Base-by-base conservation (phyloP, 176 grass and related monocot genomes). In the Cocos nucifera region DNA sequence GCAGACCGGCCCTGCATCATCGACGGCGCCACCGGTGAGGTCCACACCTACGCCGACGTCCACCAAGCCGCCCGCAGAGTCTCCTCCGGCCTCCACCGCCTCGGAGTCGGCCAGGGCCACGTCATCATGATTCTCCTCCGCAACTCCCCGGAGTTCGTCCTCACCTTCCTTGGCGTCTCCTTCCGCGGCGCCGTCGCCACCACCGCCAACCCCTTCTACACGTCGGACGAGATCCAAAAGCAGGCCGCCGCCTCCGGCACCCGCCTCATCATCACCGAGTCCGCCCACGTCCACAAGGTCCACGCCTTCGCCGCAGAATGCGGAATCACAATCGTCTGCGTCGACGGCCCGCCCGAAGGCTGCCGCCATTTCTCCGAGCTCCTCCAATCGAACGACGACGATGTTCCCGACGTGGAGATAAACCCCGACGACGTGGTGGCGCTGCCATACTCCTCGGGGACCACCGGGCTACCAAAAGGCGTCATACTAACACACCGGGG, bases 401-500 rank as follows among this genome's bases (percentile, higher is more conserved):
- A n/a, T 9, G 4, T 68, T n/a, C 65, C 65, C 52, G 28, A 19
- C n/a, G 26, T 32, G 50, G 53, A 35, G 28, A 55, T 68, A 26
- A 19, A 57, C 22, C 65, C 65, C 26, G 27, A 68, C 51, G 65
- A 68, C n/a, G 52, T 56, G 52, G 53, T 68, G 27, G 28, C 65
- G 52, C 18, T 68, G 10, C 65, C 65, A 4, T 68, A 39, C 65
- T 68, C 65, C 10, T 68, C 65, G 52, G 65, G 65, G 23, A 68
- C 65, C 10, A 68, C 65, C 27, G 65, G 65, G 65, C 28, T 68
- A 18, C 65, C 65, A 18, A 68, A 68, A 53, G 65, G 65, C 18
- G 65, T 68, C 52, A 56, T 68, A 53, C 53, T 68, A 18, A 68
- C 65, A 2, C 65, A 68, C 65, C 51, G 53, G 65, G 56, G 65